These are phyloP conservation scores for Colletotrichum sp. DNA, from an alignment of 2,329 filamentous ascomycete species.

Conservation along the genomic window DNA sequence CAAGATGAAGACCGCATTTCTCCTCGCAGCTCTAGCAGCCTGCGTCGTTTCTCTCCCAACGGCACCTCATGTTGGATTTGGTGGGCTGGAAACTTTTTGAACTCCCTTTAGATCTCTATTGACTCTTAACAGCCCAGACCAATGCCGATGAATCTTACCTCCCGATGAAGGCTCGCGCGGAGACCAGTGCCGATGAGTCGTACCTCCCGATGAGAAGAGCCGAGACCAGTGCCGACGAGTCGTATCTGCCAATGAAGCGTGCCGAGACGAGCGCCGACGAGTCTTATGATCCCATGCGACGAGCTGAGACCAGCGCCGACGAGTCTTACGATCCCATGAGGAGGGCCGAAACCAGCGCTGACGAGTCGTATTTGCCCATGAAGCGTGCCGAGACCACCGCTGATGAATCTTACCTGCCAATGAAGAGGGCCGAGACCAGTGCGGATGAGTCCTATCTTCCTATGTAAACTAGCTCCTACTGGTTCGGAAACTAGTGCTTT, in stretches of 20 bases:
- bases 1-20: conserved; percentile 1
- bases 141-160: conserved; percentile 14
- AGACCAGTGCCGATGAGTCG: conserved; percentile 10
- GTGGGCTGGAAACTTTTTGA: not conserved
- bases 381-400: not conserved
- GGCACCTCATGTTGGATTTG: not conserved
- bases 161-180: conserved; percentile 1
- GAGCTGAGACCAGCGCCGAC: not conserved
- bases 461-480: not conserved
- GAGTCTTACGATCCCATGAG: not conserved
- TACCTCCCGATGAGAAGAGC: conserved; percentile 3
- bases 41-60: not conserved
- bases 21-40: not conserved
- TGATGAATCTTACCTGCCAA: not conserved
- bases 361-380: not conserved
- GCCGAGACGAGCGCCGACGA: conserved; percentile 5
- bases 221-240: conserved; percentile 1
- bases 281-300: not conserved
- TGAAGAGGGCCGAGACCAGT: not conserved
- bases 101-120: not conserved
- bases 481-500: not conserved
- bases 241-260: not conserved
- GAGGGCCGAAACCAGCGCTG: not conserved
- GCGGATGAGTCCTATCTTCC: not conserved
- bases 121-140: not conserved